Conservation (phyloP, 1,284 basidiomycete species). For the Sphaerobolus stellatus region DNA sequence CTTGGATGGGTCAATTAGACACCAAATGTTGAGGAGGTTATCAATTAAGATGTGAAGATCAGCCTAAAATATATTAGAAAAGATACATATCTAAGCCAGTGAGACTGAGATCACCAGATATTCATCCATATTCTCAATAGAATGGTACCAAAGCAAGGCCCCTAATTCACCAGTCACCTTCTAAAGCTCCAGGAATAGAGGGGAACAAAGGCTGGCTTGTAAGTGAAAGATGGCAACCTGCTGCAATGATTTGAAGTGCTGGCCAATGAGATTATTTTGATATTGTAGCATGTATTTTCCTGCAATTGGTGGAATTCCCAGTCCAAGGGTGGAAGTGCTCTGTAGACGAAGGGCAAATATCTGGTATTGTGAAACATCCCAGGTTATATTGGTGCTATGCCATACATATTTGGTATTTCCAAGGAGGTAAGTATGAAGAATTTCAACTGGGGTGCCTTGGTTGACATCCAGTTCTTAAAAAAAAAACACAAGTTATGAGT, state of each 20-base stretch:
- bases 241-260: constrained; percentile 40
- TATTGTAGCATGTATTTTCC: constrained; percentile 39
- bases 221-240: constrained; percentile 36
- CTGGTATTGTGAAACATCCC: constrained; percentile 21
- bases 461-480: constrained; percentile 30
- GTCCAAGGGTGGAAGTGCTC: constrained; percentile 29
- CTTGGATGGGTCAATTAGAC: too few species aligned
- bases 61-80: constrained; percentile 19
- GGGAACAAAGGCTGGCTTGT: constrained; percentile 22
- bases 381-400: constrained; percentile 18
- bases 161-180: constrained; percentile 33
- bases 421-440: constrained; percentile 37
- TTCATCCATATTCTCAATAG: constrained; percentile 32
- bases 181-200: constrained; percentile 26
- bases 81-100: not conserved
- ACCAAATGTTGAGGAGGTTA: constrained; percentile 34
- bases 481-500: constrained; percentile 6
- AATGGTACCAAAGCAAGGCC: constrained; percentile 35
- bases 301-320: constrained; percentile 28
- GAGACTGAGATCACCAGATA: constrained; percentile 34
- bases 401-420: constrained; percentile 40
- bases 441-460: constrained; percentile 36
- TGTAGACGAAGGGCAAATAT: constrained; percentile 29
- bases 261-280: constrained; percentile 38
- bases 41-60: constrained; percentile 28